A percentile compares a stretch with the other conserved stretches of the same genome.
These are phyloP conservation scores for Pestalotiopsis fici DNA, from an alignment of 2,329 filamentous ascomycete species.

Conservation along the genomic window DNA sequence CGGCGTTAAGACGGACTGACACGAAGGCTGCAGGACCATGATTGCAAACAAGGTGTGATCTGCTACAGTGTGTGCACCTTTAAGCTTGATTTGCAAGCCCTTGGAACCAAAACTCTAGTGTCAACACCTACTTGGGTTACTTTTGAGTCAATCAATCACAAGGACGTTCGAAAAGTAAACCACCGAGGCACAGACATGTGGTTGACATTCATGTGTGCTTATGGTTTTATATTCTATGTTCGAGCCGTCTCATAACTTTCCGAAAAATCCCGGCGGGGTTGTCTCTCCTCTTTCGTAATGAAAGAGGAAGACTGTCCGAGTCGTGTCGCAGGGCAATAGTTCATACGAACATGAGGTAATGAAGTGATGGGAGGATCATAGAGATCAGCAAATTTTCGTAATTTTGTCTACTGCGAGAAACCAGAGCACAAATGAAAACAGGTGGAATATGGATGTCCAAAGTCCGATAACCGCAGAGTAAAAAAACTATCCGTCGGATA, in stretches of 20 bases:
- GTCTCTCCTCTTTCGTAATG: not conserved
- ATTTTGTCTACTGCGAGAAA: not conserved
- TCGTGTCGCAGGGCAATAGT: not conserved
- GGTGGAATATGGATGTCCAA: not conserved
- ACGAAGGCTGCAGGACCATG: not conserved
- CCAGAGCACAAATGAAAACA: not conserved
- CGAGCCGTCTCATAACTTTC: not conserved
- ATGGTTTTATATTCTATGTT: not conserved
- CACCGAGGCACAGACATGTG: not conserved
- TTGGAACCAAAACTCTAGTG: not conserved
- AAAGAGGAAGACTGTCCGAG: not conserved
- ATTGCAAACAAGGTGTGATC: not conserved
- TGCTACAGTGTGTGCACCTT: not conserved
- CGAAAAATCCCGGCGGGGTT: not conserved
- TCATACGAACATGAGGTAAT: not conserved
- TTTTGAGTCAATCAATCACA: not conserved
- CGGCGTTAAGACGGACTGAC: not conserved
- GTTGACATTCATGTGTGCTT: not conserved
- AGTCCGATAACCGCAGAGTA: slow-evolving; percentile 5
- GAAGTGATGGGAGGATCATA: not conserved
- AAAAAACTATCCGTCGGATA: not conserved
- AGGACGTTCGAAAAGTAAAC: not conserved
- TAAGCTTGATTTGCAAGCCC: not conserved
- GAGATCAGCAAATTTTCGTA: not conserved
- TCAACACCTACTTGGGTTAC: not conserved